A percentile compares a stretch with the other conserved stretches of the same genome.
These are phyloP conservation scores for Mycena maculata DNA, from an alignment of 768 basidiomycete species.

Conservation along the genomic window DNA sequence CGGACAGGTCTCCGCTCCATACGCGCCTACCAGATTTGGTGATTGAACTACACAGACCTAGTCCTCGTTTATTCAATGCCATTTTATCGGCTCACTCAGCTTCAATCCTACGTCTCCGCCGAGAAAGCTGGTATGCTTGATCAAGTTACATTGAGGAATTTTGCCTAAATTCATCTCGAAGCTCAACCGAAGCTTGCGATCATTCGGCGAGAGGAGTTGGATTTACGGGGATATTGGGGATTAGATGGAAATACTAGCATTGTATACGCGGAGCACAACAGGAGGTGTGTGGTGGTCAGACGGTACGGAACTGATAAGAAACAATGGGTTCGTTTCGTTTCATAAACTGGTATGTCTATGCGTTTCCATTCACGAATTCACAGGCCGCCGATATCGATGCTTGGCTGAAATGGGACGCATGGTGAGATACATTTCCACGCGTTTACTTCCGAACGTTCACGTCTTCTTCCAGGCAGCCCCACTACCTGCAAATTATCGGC, in stretches of 20 bases:
- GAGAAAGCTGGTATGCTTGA: not conserved
- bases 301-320: slow-evolving; percentile 7
- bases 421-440: not conserved
- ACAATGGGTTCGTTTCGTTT: slow-evolving; percentile 7
- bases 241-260: not conserved
- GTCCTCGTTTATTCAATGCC: not conserved
- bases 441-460: not conserved
- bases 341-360: no score
- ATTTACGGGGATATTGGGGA: slow-evolving; percentile 1
- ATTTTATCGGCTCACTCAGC: not conserved
- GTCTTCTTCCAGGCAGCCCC: not conserved
- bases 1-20: not conserved
- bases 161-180: not conserved
- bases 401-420: slow-evolving; percentile 5
- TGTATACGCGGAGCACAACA: slow-evolving; percentile 1
- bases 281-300: slow-evolving; percentile 7
- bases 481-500: slow-evolving; percentile 18
- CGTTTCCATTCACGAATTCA: not conserved
- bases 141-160: not conserved
- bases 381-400: slow-evolving; percentile 9
- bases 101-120: not conserved
- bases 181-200: slow-evolving; percentile 1
- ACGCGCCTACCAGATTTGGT: slow-evolving; percentile 2
- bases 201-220: slow-evolving; percentile 17
- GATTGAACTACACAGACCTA: not conserved